A percentile compares a stretch with the other conserved stretches of the same genome.
phyloP scores from a whole-genome alignment of 495 filamentous ascomycete species.

The Lasiosphaeria ovina region DNA sequence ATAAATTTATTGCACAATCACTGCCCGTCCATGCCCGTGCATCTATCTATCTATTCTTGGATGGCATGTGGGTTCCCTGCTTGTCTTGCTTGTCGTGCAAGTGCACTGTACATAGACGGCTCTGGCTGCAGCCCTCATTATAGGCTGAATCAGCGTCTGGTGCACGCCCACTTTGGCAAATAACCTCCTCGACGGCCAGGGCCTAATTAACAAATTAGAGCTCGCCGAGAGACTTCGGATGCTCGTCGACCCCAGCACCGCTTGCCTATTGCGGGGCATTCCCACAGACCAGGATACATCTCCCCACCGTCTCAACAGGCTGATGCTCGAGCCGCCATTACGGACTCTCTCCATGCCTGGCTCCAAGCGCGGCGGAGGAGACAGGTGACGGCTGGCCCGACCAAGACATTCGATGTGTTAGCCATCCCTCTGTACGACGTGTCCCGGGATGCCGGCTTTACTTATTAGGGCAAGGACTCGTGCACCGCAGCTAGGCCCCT shows the following conservation, averaged over 20 bases:
- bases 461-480: slow-evolving; percentile 22
- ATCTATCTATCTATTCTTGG: slow-evolving; percentile 13
- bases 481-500: slow-evolving; percentile 10
- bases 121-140: neutral
- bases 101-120: neutral
- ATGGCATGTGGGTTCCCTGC: neutral
- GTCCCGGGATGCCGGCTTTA: slow-evolving; percentile 16
- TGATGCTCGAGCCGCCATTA: slow-evolving; percentile 10
- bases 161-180: slow-evolving; percentile 17
- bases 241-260: slow-evolving; percentile 2
- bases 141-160: slow-evolving; percentile 5
- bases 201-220: neutral
- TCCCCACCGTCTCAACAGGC: slow-evolving; percentile 4
- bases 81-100: slow-evolving; percentile 2
- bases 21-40: neutral
- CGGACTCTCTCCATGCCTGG: slow-evolving; percentile 33
- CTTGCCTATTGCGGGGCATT: slow-evolving; percentile 19
- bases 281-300: slow-evolving; percentile 25
- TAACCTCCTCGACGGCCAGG: slow-evolving; percentile 6
- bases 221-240: slow-evolving; percentile 1
- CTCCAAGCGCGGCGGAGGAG: slow-evolving; percentile 18
- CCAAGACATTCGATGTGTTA: neutral
- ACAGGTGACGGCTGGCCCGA: slow-evolving; percentile 1
- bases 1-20: neutral
- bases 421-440: slow-evolving; percentile 19